Conservation (phyloP, 2,329 filamentous ascomycete species). For the Penicillium digitatum region DNA sequence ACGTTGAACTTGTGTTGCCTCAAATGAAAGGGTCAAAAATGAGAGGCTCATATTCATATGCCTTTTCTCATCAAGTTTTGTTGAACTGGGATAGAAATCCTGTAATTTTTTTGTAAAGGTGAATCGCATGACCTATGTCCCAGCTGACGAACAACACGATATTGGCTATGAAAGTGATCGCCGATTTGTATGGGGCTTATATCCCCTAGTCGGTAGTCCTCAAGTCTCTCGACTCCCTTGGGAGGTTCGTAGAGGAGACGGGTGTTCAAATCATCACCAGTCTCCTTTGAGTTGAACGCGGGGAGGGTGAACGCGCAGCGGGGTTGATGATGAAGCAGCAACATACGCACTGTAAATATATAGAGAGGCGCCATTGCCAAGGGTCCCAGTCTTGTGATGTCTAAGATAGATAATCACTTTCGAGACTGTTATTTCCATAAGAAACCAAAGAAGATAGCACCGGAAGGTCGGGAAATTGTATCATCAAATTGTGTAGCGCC, state of each 20-base stretch:
- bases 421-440: neutral
- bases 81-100: too few relatives aligned
- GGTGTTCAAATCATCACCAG: conserved; percentile 2
- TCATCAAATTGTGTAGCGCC: neutral
- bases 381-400: too few relatives aligned
- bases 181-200: conserved; percentile 29
- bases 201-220: conserved; percentile 26
- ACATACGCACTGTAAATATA: conserved; percentile 2
- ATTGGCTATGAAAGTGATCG: conserved; percentile 29
- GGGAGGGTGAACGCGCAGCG: conserved; percentile 11
- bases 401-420: neutral
- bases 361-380: too few relatives aligned
- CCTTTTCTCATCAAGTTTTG: too few relatives aligned
- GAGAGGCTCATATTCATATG: too few relatives aligned
- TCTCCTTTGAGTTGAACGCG: conserved; percentile 10
- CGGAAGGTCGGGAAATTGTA: neutral
- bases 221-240: conserved; percentile 19
- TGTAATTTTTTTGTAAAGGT: too few relatives aligned
- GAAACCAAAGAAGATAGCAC: neutral
- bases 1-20: too few relatives aligned
- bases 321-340: conserved; percentile 7
- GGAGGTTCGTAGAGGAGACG: conserved; percentile 16
- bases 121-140: conserved; percentile 38
- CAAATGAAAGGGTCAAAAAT: too few relatives aligned
- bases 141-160: conserved; percentile 40